Percentiles rank a stretch among this genome's conserved stretches.
phyloP scores from a whole-genome alignment of 2,329 filamentous ascomycete genomes.

The Calonectria honghensis region DNA sequence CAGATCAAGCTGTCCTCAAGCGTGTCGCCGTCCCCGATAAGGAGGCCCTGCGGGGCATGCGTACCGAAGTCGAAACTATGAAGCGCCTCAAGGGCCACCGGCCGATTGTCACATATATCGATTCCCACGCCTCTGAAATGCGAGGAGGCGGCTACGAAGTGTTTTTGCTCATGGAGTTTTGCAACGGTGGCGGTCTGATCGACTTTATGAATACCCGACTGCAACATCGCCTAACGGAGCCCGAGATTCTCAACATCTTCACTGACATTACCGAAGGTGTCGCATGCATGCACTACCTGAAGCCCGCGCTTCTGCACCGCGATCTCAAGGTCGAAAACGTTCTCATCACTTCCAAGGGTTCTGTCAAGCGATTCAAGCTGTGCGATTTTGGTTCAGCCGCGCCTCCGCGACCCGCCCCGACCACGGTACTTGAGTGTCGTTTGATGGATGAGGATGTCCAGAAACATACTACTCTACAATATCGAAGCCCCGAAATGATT shows the following conservation, averaged over 20 bases:
- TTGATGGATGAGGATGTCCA: slow-evolving; percentile 98
- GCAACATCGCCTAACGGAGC: slow-evolving; percentile 96
- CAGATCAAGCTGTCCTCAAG: slow-evolving; percentile 91
- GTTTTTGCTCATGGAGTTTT: slow-evolving; percentile 98
- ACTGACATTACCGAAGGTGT: slow-evolving; percentile 96
- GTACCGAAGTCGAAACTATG: slow-evolving; percentile 99
- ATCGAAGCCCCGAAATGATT: slow-evolving; percentile 98
- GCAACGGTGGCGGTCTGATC: slow-evolving; percentile 94
- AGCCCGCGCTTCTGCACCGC: slow-evolving; percentile 92
- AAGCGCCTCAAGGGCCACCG: slow-evolving; percentile 98
- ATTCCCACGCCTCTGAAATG: slow-evolving; percentile 97
- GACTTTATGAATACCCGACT: slow-evolving; percentile 99
- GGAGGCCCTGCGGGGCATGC: slow-evolving; percentile 94
- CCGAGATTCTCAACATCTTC: slow-evolving; percentile 98
- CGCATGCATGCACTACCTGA: slow-evolving; percentile 99
- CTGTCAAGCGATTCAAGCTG: slow-evolving; percentile 89
- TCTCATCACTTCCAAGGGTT: slow-evolving; percentile 83
- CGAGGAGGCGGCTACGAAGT: slow-evolving; percentile 97
- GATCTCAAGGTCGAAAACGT: slow-evolving; percentile 99
- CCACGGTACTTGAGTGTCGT: slow-evolving; percentile 90
- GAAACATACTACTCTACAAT: slow-evolving; percentile 97
- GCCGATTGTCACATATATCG: slow-evolving; percentile 97
- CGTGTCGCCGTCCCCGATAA: slow-evolving; percentile 97
- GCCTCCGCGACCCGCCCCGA: slow-evolving; percentile 87
- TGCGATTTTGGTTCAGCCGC: slow-evolving; percentile 98